These are phyloP conservation scores for Corrigiola litoralis DNA, from an alignment of 179 eudicot genomes.

Conservation along the genomic window DNA sequence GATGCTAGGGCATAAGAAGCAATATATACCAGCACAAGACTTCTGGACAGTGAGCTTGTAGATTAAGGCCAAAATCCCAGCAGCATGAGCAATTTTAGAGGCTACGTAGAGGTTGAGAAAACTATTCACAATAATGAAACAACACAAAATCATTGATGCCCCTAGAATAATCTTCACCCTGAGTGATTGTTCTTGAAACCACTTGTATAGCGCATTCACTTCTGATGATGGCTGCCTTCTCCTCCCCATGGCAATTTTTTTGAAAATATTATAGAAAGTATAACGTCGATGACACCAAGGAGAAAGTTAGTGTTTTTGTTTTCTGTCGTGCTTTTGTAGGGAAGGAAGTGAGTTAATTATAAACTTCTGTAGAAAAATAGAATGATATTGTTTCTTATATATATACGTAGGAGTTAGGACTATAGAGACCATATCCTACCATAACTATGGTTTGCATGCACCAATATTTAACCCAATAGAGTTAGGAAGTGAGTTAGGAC, in stretches of 20 bases:
- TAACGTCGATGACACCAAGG: too few relatives aligned
- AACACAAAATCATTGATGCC: not conserved
- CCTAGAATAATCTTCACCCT: not conserved
- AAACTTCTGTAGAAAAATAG: too few relatives aligned
- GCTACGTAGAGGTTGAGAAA: not conserved
- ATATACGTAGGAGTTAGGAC: too few relatives aligned
- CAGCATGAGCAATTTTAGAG: slow-evolving; percentile 12
- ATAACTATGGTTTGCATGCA: too few relatives aligned
- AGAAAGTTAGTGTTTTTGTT: not conserved
- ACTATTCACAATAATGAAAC: not conserved
- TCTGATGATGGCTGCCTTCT: not conserved
- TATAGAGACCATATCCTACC: too few relatives aligned
- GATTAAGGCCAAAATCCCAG: not conserved
- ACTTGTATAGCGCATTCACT: not conserved
- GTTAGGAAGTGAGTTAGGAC: too few relatives aligned
- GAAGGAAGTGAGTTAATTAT: too few relatives aligned
- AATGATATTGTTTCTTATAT: too few relatives aligned
- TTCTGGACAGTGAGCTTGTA: slow-evolving; percentile 12
- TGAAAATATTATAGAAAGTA: not conserved
- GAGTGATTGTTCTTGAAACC: not conserved
- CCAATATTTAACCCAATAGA: too few relatives aligned
- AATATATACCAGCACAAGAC: slow-evolving; percentile 3
- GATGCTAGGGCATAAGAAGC: not conserved
- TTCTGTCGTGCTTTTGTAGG: too few relatives aligned
- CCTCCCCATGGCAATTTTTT: not conserved